Evolutionary conservation across 1,139 yeast species (phyloP).

Genomic region (Scheffersomyces illinoinensis): DNA sequence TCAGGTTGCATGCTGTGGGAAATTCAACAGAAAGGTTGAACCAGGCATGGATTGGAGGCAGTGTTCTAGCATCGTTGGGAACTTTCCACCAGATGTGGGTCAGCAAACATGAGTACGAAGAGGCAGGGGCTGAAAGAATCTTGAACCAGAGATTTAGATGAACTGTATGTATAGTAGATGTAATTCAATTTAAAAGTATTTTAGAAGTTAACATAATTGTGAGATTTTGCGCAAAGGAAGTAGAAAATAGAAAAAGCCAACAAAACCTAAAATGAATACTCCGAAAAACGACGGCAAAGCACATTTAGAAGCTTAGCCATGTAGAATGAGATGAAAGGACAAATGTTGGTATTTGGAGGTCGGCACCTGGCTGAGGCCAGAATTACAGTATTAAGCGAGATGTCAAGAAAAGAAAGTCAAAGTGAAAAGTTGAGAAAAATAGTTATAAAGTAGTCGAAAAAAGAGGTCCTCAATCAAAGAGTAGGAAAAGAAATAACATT

Average conservation of each 20-base stretch:
- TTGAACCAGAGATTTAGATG: conserved; percentile 73
- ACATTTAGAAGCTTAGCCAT: background rate
- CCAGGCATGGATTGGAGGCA: conserved; percentile 95
- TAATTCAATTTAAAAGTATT: background rate
- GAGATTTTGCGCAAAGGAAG: background rate
- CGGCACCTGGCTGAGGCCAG: too few species aligned
- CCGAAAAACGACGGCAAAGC: background rate
- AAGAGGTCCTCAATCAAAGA: too few species aligned
- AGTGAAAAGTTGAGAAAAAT: too few species aligned
- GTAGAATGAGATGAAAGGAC: background rate
- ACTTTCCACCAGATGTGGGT: conserved; percentile 98
- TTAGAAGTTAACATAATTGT: background rate
- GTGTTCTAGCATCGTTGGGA: conserved; percentile 87
- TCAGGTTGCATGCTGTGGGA: conserved; percentile 86
- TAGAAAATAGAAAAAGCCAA: background rate
- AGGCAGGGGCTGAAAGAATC: conserved; percentile 83
- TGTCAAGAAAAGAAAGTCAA: too few species aligned
- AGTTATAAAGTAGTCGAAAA: too few species aligned
- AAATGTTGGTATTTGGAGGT: background rate
- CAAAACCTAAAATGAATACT: background rate
- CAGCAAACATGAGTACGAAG: conserved; percentile 85
- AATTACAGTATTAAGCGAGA: too few species aligned
- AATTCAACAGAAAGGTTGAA: conserved; percentile 78
- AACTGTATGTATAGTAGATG: background rate
- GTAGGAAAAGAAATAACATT: too few species aligned